These are phyloP conservation scores for Coprinopsis marcescibilis DNA, from an alignment of 768 basidiomycete genomes.

Conservation along the genomic window DNA sequence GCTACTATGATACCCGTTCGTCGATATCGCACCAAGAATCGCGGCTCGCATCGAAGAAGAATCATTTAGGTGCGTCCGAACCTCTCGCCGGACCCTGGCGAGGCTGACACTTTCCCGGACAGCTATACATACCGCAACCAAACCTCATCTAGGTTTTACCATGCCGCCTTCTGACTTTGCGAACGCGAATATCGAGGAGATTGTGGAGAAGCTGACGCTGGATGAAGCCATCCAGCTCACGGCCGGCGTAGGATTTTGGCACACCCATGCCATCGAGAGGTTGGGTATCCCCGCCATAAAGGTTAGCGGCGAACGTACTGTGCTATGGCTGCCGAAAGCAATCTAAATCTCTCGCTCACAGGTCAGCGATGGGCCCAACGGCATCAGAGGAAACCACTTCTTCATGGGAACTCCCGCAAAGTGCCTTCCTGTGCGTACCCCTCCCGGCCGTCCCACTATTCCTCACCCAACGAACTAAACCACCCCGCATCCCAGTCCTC, in stretches of 20 bases:
- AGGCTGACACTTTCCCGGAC: no score
- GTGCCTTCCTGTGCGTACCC: slow-evolving; percentile 56
- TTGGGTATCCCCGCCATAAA: slow-evolving; percentile 70
- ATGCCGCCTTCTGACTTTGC: slow-evolving; percentile 73
- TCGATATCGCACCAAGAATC: no score
- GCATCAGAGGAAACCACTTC: slow-evolving; percentile 68
- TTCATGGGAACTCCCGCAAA: slow-evolving; percentile 80
- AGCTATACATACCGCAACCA: no score
- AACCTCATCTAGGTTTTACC: no score
- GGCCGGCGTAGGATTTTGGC: slow-evolving; percentile 76
- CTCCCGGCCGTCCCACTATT: background rate
- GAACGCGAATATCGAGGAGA: slow-evolving; percentile 50
- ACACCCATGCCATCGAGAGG: slow-evolving; percentile 59
- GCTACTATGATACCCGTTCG: no score
- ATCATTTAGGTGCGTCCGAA: no score
- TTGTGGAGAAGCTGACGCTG: slow-evolving; percentile 61
- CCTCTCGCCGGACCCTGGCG: no score
- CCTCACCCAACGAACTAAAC: background rate
- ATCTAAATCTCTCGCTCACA: slow-evolving; percentile 21
- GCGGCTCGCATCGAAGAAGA: no score
- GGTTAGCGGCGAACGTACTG: slow-evolving; percentile 24
- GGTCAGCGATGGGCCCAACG: slow-evolving; percentile 81
- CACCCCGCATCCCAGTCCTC: slow-evolving; percentile 35
- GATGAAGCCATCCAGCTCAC: slow-evolving; percentile 72
- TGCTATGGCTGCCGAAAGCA: background rate